Percentiles rank a stretch among this genome's conserved stretches.
Conservation (phyloP, 176 grass and related monocot genomes). For the Pontederia crassipes region DNA sequence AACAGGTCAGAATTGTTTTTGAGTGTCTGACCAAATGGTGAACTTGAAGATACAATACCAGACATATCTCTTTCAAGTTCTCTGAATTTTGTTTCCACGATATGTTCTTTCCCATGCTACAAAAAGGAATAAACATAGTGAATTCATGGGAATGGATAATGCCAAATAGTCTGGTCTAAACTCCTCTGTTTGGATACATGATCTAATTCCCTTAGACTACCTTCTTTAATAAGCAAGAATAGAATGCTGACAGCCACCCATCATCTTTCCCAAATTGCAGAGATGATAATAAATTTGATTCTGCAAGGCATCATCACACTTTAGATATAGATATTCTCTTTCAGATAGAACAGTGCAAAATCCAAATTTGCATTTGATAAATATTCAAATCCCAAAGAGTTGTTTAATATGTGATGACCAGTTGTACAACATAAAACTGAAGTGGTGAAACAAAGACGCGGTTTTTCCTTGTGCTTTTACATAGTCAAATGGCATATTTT, state of each 20-base stretch:
- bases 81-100: slow-evolving; percentile 94
- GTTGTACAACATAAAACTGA: too few relatives aligned
- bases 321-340: slow-evolving; percentile 4
- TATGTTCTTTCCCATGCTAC: slow-evolving; percentile 81
- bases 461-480: too few relatives aligned
- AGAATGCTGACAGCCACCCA: slow-evolving; percentile 70
- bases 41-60: slow-evolving; percentile 44
- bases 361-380: too few relatives aligned
- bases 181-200: neutral
- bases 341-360: neutral
- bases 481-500: too few relatives aligned
- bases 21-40: slow-evolving; percentile 41
- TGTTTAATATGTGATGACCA: too few relatives aligned
- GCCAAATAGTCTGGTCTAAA: neutral
- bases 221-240: slow-evolving; percentile 90
- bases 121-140: slow-evolving; percentile 7
- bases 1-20: slow-evolving; percentile 82
- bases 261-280: slow-evolving; percentile 91
- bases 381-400: too few relatives aligned
- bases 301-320: slow-evolving; percentile 27
- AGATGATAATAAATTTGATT: slow-evolving; percentile 70
- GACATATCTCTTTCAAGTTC: slow-evolving; percentile 65
- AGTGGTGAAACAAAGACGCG: too few relatives aligned
- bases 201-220: slow-evolving; percentile 19
- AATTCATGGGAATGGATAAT: neutral